Evolutionary conservation across 257 asterid genomes (phyloP).

Genomic region (Cinchona pubescens): DNA sequence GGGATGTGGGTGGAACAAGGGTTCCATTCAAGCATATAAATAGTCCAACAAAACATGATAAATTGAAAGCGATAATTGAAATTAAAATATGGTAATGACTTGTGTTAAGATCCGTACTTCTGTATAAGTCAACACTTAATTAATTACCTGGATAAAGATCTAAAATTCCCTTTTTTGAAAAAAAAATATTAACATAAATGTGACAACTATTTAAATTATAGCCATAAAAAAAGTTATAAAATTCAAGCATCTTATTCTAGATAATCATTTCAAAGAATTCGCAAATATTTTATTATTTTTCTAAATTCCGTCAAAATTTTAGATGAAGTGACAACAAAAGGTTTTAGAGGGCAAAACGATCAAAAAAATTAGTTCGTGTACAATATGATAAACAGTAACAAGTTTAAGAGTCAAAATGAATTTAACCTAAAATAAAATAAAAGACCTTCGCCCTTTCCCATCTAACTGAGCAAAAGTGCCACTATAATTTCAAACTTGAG

Average conservation of each 20-base stretch:
- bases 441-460: background rate
- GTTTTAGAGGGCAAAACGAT: no score
- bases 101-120: background rate
- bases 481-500: background rate
- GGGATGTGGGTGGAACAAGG: background rate
- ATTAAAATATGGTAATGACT: background rate
- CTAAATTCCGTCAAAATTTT: no score
- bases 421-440: no score
- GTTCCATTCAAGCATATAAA: background rate
- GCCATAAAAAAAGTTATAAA: no score
- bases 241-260: background rate
- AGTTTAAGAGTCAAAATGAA: no score
- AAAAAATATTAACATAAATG: background rate
- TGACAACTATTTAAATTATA: background rate
- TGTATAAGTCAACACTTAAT: background rate
- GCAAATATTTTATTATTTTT: no score
- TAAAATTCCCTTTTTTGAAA: background rate
- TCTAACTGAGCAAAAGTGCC: background rate
- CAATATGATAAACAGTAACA: no score
- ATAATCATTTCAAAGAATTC: background rate
- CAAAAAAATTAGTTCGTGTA: no score
- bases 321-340: no score
- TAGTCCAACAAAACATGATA: background rate
- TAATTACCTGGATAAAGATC: background rate
- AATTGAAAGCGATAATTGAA: background rate